phyloP scores from a whole-genome alignment of 352 stramenopile species.

The Stramenopiles sp. region DNA sequence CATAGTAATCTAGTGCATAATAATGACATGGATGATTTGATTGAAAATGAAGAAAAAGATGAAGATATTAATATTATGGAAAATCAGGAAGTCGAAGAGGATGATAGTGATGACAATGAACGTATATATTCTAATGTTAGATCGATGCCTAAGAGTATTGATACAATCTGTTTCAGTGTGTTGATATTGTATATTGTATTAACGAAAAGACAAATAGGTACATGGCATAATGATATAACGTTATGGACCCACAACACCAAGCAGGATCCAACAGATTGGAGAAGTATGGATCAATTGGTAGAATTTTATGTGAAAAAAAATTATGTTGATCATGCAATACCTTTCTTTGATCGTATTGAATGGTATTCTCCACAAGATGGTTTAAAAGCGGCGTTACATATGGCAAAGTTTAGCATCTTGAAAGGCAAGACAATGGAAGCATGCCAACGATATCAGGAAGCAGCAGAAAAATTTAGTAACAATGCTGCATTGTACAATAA shows the following conservation, averaged over 20 bases:
- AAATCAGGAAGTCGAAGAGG: background rate
- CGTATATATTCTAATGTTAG: background rate
- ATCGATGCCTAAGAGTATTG: no score
- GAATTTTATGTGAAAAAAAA: background rate
- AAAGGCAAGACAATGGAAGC: background rate
- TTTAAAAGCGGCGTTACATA: background rate
- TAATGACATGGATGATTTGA: no score
- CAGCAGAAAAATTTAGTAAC: background rate
- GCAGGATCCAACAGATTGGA: constrained; percentile 33
- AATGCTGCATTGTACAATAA: background rate
- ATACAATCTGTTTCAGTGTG: no score
- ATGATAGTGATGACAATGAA: background rate
- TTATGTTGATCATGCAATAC: background rate
- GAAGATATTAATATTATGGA: no score
- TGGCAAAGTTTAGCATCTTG: background rate
- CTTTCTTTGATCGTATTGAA: background rate
- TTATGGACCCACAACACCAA: background rate
- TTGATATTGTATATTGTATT: background rate
- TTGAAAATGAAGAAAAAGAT: no score
- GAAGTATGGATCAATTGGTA: constrained; percentile 23
- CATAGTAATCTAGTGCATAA: no score
- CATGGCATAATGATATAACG: background rate
- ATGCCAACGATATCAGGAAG: background rate
- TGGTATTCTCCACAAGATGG: background rate
- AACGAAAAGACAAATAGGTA: background rate